A percentile compares a stretch with the other conserved stretches of the same genome.
Evolutionary conservation across 179 eudicot species (phyloP).

Genomic region (Patellifolia procumbens): DNA sequence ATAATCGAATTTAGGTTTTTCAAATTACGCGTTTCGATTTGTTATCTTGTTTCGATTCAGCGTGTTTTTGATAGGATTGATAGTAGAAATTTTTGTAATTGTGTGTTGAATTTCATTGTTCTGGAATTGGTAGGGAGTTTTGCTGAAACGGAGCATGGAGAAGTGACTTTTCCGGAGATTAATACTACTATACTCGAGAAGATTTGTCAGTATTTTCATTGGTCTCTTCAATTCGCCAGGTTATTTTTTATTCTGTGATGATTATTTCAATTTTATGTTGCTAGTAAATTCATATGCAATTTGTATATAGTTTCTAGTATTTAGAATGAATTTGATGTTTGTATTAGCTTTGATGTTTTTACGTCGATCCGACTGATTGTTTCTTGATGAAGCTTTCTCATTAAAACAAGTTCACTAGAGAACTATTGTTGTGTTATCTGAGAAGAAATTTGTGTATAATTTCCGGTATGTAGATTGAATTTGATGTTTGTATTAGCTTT

Average conservation of each 20-base stretch:
- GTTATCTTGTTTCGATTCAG: not conserved
- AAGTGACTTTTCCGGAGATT: constrained; percentile 46
- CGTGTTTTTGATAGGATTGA: not conserved
- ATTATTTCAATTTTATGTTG: not conserved
- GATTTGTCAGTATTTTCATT: constrained; percentile 93
- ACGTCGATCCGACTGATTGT: not conserved
- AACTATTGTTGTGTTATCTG: too few relatives aligned
- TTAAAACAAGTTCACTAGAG: not conserved
- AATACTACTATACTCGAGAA: constrained; percentile 87
- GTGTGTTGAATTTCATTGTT: not conserved
- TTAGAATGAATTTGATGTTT: not conserved
- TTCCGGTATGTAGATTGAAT: not conserved
- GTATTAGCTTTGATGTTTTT: not conserved
- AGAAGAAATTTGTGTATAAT: too few relatives aligned
- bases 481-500: not conserved
- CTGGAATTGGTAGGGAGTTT: too few relatives aligned
- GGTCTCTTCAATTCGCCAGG: constrained; percentile 98
- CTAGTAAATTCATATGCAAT: constrained; percentile 1
- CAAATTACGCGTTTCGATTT: not conserved
- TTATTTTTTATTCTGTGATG: constrained; percentile 9
- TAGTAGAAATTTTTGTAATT: not conserved
- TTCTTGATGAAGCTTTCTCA: not conserved
- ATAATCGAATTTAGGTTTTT: constrained; percentile 28
- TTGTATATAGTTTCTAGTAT: not conserved
- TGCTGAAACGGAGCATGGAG: too few relatives aligned